Evolutionary conservation across 2,329 filamentous ascomycete species (phyloP).

Genomic region (Neofusicoccum ribis): DNA sequence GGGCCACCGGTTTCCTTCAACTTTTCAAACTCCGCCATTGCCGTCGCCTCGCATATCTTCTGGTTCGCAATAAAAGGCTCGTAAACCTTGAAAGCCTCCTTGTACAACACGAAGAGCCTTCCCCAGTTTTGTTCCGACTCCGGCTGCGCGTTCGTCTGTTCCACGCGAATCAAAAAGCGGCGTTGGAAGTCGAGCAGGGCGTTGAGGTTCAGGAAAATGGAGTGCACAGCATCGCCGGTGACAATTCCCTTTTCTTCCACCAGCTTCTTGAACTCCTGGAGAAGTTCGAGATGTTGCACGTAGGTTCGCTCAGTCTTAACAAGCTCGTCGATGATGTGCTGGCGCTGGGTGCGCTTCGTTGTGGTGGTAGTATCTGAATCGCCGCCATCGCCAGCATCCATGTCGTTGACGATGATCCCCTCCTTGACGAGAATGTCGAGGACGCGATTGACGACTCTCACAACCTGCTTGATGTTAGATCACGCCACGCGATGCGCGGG

Average conservation of each 20-base stretch:
- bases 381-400: constrained; percentile 45
- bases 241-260: constrained; percentile 86
- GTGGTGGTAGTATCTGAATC: constrained; percentile 36
- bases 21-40: constrained; percentile 82
- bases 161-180: constrained; percentile 90
- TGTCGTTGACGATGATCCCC: constrained; percentile 60
- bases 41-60: constrained; percentile 82
- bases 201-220: constrained; percentile 96
- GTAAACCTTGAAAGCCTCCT: constrained; percentile 88
- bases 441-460: constrained; percentile 87
- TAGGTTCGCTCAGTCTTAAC: constrained; percentile 97
- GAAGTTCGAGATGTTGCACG: constrained; percentile 91
- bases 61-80: constrained; percentile 98
- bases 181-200: constrained; percentile 93
- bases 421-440: constrained; percentile 81
- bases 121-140: constrained; percentile 85
- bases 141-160: constrained; percentile 87
- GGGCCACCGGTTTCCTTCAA: constrained; percentile 72
- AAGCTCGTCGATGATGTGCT: constrained; percentile 88
- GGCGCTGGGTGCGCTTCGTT: constrained; percentile 68
- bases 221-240: constrained; percentile 85
- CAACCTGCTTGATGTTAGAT: constrained; percentile 58
- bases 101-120: constrained; percentile 80
- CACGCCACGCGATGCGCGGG: constrained; percentile 5
- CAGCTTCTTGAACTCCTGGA: constrained; percentile 88